Conservation (phyloP, 768 basidiomycete genomes). For the Hydnomerulius pinastri region DNA sequence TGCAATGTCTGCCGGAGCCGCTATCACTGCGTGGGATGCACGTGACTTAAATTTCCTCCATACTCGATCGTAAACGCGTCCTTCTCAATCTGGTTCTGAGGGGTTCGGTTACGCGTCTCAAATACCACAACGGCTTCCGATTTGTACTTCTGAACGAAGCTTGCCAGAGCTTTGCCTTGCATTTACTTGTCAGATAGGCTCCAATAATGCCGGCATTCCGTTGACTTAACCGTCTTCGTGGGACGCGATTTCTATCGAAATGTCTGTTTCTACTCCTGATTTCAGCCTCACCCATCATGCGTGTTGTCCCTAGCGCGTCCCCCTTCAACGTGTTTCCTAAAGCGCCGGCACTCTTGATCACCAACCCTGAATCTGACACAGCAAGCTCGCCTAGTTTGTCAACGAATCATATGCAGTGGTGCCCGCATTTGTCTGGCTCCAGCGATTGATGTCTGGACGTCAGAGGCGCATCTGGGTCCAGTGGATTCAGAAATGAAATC, state of each 20-base stretch:
- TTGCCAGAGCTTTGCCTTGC: neutral
- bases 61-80: too few species aligned
- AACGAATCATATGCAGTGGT: too few species aligned
- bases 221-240: neutral
- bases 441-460: too few species aligned
- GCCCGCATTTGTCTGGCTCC: neutral
- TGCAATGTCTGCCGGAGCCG: too few species aligned
- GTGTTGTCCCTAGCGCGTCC: slow-evolving; percentile 17
- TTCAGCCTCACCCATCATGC: slow-evolving; percentile 24
- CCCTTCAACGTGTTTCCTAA: slow-evolving; percentile 17
- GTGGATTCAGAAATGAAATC: neutral
- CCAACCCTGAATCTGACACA: slow-evolving; percentile 13
- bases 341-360: slow-evolving; percentile 1
- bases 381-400: neutral
- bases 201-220: neutral
- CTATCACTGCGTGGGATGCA: slow-evolving; percentile 8
- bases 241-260: neutral
- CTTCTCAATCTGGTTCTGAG: too few species aligned
- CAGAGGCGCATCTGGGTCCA: too few species aligned
- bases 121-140: too few species aligned
- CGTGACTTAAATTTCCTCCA: slow-evolving; percentile 23
- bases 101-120: too few species aligned
- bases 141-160: neutral
- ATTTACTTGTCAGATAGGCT: neutral
- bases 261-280: slow-evolving; percentile 3